Percentiles rank a stretch among this genome's conserved stretches.
phyloP scores from a whole-genome alignment of 2,329 filamentous ascomycete species.

The Fusarium sororula region DNA sequence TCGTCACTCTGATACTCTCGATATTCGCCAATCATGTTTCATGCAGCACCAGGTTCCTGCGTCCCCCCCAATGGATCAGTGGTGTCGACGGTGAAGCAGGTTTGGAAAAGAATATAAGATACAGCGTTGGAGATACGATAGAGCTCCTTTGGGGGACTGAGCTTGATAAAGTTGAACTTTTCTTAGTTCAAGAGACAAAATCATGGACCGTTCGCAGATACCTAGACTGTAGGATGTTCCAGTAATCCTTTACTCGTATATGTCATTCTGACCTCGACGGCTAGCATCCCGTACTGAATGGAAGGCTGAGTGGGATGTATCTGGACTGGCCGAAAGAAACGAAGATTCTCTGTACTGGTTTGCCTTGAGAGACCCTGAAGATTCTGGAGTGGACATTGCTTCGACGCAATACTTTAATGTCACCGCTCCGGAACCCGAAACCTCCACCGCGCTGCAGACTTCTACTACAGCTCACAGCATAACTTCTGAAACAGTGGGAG shows the following conservation, averaged over 20 bases:
- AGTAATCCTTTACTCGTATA: too few species aligned
- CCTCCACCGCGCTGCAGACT: neutral
- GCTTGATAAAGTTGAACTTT: neutral
- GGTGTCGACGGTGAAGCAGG: accelerated
- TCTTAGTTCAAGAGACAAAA: too few species aligned
- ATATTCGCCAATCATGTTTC: accelerated
- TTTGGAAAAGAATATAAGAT: accelerated
- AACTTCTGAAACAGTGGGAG: too few species aligned
- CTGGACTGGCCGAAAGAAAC: too few species aligned
- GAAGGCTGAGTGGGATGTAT: neutral
- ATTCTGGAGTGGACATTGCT: too few species aligned
- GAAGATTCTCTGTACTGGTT: too few species aligned
- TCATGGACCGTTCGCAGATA: too few species aligned
- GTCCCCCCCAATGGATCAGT: neutral
- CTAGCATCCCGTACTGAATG: neutral
- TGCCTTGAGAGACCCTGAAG: too few species aligned
- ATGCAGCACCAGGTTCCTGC: neutral
- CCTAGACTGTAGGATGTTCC: too few species aligned
- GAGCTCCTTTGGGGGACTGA: neutral
- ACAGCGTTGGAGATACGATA: accelerated
- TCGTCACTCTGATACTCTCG: accelerated
- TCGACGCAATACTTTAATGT: neutral
- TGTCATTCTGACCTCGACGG: too few species aligned
- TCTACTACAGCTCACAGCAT: neutral
- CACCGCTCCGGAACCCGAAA: neutral